Evolutionary conservation across 2,329 filamentous ascomycete genomes (phyloP).

Genomic region (Alternaria solani): DNA sequence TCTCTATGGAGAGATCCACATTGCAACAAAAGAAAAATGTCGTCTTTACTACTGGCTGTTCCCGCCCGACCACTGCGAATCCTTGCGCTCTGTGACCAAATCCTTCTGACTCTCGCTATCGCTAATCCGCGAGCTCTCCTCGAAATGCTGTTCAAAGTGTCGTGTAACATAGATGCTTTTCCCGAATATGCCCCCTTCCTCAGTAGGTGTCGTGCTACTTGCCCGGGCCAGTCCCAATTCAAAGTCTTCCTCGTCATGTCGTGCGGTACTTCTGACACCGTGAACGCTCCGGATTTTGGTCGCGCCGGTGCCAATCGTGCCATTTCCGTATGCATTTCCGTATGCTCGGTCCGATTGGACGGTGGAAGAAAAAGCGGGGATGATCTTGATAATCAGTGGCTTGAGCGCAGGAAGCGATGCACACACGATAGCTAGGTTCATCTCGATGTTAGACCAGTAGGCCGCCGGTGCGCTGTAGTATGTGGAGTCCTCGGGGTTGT

Average conservation of each 20-base stretch:
- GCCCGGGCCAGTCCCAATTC: slow-evolving; percentile 22
- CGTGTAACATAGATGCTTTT: slow-evolving; percentile 14
- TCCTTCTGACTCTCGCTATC: slow-evolving; percentile 15
- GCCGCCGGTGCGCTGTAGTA: slow-evolving; percentile 34
- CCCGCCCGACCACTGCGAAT: neutral
- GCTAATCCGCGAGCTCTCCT: neutral
- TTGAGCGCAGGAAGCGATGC: slow-evolving; percentile 43
- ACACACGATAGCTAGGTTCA: slow-evolving; percentile 45
- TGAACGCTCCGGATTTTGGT: neutral
- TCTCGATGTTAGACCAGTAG: slow-evolving; percentile 44
- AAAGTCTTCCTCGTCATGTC: slow-evolving; percentile 17
- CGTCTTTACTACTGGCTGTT: neutral
- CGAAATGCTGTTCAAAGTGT: slow-evolving; percentile 10
- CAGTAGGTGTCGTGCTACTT: slow-evolving; percentile 8
- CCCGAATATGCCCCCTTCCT: slow-evolving; percentile 13
- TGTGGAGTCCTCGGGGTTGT: slow-evolving; percentile 29
- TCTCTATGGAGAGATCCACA: neutral
- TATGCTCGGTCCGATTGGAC: slow-evolving; percentile 17
- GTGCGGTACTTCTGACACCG: slow-evolving; percentile 9
- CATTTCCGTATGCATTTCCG: slow-evolving; percentile 9
- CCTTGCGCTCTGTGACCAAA: neutral
- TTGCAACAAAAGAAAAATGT: neutral
- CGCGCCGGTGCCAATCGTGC: slow-evolving; percentile 4
- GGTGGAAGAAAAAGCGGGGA: slow-evolving; percentile 30
- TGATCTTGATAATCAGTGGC: slow-evolving; percentile 33